Evolutionary conservation across 768 basidiomycete species (phyloP).

Genomic region (Psilocybe tampanensis): DNA sequence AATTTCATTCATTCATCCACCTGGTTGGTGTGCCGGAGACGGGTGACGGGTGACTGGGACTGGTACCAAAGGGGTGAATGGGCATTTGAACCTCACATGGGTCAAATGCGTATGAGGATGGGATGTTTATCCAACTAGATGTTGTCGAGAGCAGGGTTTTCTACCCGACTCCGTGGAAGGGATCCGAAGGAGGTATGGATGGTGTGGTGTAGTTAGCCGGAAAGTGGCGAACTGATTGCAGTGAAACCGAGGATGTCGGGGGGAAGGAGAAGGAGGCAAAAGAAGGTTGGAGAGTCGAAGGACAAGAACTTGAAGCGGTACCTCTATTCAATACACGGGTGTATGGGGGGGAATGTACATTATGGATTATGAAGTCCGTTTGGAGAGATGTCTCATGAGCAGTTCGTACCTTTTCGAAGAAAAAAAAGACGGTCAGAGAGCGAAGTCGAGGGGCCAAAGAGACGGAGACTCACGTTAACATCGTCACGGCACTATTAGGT

Average conservation of each 20-base stretch:
- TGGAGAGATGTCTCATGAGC: conserved; percentile 53
- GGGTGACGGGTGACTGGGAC: too few relatives aligned
- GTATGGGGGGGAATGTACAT: not conserved
- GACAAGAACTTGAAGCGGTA: not conserved
- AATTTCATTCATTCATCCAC: too few relatives aligned
- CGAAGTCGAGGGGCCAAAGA: not conserved
- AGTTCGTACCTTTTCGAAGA: conserved; percentile 50
- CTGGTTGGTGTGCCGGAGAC: too few relatives aligned
- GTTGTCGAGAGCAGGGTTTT: not conserved
- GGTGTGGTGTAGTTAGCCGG: not conserved
- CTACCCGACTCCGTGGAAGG: not conserved
- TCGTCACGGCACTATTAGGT: conserved; percentile 94
- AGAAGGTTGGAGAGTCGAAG: not conserved
- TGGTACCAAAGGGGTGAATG: too few relatives aligned
- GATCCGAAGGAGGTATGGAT: not conserved
- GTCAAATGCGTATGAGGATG: too few relatives aligned
- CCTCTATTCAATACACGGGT: not conserved
- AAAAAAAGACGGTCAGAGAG: not conserved
- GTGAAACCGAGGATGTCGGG: not conserved
- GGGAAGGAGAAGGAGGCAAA: not conserved
- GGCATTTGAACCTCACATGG: not conserved
- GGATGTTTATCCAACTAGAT: not conserved
- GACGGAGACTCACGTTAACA: conserved; percentile 79
- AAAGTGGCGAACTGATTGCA: not conserved
- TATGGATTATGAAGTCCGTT: conserved; percentile 27